Evolutionary conservation across 2,329 filamentous ascomycete species (phyloP).

Genomic region (Mariannaea elegans): DNA sequence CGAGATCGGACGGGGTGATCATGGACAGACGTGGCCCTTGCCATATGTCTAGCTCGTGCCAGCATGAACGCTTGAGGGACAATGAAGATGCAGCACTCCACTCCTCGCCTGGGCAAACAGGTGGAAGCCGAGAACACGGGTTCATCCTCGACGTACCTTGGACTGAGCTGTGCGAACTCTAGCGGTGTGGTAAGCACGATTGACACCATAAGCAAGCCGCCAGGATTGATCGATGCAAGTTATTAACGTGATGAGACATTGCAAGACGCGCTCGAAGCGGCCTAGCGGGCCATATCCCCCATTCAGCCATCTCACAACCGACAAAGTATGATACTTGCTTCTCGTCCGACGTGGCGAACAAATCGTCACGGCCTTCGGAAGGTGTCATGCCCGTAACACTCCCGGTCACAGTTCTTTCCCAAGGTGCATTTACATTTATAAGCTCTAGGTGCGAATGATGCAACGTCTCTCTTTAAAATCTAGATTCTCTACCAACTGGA

Average conservation of each 20-base stretch:
- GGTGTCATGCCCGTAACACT: too few relatives aligned
- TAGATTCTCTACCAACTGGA: slow-evolving; percentile 36
- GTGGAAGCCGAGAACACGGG: background rate
- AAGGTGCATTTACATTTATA: background rate
- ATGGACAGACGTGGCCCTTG: slow-evolving; percentile 3
- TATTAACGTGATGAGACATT: background rate
- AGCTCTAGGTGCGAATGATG: background rate
- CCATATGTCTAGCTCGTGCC: slow-evolving; percentile 1
- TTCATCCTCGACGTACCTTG: background rate
- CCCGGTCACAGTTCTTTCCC: background rate
- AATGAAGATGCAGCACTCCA: slow-evolving; percentile 2
- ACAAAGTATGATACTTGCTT: background rate
- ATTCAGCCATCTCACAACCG: background rate
- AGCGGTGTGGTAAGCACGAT: background rate
- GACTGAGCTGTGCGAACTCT: background rate
- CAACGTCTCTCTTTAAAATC: slow-evolving; percentile 38
- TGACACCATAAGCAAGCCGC: background rate
- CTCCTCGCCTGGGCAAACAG: background rate
- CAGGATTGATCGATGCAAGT: background rate
- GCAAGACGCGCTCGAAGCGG: background rate
- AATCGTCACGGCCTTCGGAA: too few relatives aligned
- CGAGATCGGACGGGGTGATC: slow-evolving; percentile 9
- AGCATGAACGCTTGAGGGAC: background rate
- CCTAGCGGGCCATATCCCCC: background rate
- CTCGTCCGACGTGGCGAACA: too few relatives aligned